Evolutionary conservation across 106 monocot genomes (phyloP), one percentile per base, ranked within the genome.

Genomic region (Chionographis japonica): DNA sequence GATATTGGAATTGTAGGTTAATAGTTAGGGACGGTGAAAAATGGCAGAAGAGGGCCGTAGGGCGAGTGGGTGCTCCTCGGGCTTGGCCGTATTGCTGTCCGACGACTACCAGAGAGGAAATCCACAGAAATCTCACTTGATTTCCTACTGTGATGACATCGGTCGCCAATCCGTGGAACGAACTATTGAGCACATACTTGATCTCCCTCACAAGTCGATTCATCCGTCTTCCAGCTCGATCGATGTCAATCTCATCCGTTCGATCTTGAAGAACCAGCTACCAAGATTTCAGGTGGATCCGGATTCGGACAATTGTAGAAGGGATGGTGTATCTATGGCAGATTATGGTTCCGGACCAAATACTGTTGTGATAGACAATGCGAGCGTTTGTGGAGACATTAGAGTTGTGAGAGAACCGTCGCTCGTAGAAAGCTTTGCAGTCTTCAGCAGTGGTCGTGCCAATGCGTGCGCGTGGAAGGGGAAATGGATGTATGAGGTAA

Each of bases 401-500:
- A 87, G 66, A 67, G 64, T 74, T 14, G 20, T 82, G 13, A 62
- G 73, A 40, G 71, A 89, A 40, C 82, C 89, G n/a, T 72, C 87
- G 37, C 71, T 87, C 17, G 60, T 98, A 2, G 92, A 98, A 53
- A 93, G 97, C 73, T 73, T 79, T 52, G 71, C 89, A 35, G 77
- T 81, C 41, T 98, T 98, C 58, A 98, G 92, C 54, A 98, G 97
- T 73, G 92, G 77, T 4, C 63, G 97, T 43, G 89, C 86, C 13
- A 92, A 90, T 72, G 74, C 86, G 0, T 87, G 81, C 50, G 73
- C 87, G 58, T 85, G 84, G 78, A 92, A 72, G 60, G 97, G 97
- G 16, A 93, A 90, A 55, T 98, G 97, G 97, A 98, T 98, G 97
- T 98, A 92, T 71, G 97, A 98, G 68, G 92, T 90, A 57, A 83